Evolutionary conservation across 2,329 filamentous ascomycete genomes (phyloP), one percentile per base, ranked within the genome.

Genomic region (Coleophoma eucalyptorum): DNA sequence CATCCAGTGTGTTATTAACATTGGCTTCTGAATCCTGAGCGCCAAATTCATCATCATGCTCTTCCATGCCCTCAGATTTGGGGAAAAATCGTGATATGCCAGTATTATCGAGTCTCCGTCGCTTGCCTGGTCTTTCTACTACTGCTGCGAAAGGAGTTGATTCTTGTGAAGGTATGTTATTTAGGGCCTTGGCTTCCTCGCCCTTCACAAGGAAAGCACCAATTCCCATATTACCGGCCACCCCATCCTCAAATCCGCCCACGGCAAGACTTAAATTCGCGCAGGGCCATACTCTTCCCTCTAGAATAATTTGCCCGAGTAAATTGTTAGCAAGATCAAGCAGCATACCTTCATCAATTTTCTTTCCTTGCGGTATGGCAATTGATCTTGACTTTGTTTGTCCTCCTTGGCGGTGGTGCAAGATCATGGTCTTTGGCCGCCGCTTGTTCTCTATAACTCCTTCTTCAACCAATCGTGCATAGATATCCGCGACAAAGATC

Each of bases 401-500:
- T 2, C 76, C 78, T 15, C 79, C 84, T 63, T 90, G 84, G 21
- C 90, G 81, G 65, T 95, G 86, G 65, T 97, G 89, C 52, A 97
- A 69, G 55, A 89, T 91, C 55, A 97, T 87, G 1, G 87, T 92
- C 63, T 85, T 91, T 3, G 94, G 94, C 48, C 92, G 80, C 38
- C 93, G 83, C 67, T 86, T 93, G 65, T 96, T 88, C 67, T 96
- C 91, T 50, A 93, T 71, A 3, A 95, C 87, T 18, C 90, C 91
- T 69, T 97, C 93, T 65, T 97, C 92, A 0, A 96, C 85, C 43
- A 97, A 77, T 40, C 94, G 83, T 49, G 89, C 86, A 69, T 88
- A 94, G 47, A 99, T 96, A 66, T 99, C 94, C 1, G 90, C 89
- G 4, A 81, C 84, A 66, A 97, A 97, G 49, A 99, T 97, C 11